Base-by-base conservation (phyloP, 176 grass and related monocot genomes). In the Luzula sylvatica region DNA sequence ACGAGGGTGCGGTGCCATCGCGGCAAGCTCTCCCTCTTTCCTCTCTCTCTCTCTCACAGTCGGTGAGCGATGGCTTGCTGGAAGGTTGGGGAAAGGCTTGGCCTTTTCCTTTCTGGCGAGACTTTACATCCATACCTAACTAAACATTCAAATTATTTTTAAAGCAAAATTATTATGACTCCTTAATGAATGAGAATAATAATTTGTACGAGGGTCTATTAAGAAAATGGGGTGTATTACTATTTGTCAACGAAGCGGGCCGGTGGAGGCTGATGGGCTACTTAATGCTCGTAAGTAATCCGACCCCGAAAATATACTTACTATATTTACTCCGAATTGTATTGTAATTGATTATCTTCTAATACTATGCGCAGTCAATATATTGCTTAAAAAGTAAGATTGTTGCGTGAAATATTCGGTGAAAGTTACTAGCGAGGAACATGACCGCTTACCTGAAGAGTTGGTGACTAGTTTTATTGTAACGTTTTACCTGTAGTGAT, bases 401-500 rank as follows among this genome's bases (percentile, higher is more conserved):
- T 3, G 0, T 3, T 12, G n/a, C 14, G 59, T 64, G 59, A 2
- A 11, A 32, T 13, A 16, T 29, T 35, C 29, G 15, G 2, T 12
- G 26, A 47, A 16, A 18, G 29, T 46, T 45, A 26, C n/a, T 32
- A 11, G 59, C 46, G 43, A 18, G 15, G 11, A 49, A 64, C 16
- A 44, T 7, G 59, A 64, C 59, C 16, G 25, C 42, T 30, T 44
- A 64, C 42, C 59, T 47, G 41, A 62, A 4, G 20, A 45, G 12
- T 27, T 4, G 7, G 2, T 14, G 19, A 2, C 5, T 3, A 20
- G 30, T 20, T 58, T 23, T 2, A 3, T 41, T 58, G 30, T 3
- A 40, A 23, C 22, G 1, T 16, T 9, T 17, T 11, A 2, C 11
- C 18, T 62, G 23, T 2, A 4, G 1, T 7, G 20, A 62, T 29